Evolutionary conservation across 176 grass and related monocot species (phyloP).

Genomic region (Musa acuminata): DNA sequence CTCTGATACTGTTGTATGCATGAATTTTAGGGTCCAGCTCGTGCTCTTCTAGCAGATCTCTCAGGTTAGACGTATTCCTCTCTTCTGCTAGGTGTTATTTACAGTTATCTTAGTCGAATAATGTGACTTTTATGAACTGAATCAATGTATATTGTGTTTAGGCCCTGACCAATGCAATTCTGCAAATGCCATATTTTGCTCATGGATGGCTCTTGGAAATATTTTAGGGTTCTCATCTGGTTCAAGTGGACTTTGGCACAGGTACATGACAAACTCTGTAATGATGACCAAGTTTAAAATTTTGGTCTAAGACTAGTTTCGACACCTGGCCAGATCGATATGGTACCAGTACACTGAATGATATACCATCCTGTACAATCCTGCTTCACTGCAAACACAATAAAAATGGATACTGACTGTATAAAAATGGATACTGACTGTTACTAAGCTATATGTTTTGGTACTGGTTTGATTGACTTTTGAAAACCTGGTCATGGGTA

Average conservation of each 20-base stretch:
- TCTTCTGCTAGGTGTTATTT: conserved; percentile 2
- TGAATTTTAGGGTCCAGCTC: conserved; percentile 69
- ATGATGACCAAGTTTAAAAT: too few relatives aligned
- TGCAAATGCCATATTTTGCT: conserved; percentile 99
- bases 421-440: too few relatives aligned
- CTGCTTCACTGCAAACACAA: too few relatives aligned
- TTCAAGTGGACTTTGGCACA: conserved; percentile 76
- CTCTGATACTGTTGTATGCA: not conserved
- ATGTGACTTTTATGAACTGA: not conserved
- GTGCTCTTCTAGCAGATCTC: conserved; percentile 88
- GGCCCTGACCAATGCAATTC: conserved; percentile 89
- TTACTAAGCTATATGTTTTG: too few relatives aligned
- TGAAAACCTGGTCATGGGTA: too few relatives aligned
- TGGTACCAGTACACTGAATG: too few relatives aligned
- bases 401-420: too few relatives aligned
- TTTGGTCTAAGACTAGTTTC: too few relatives aligned
- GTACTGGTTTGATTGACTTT: too few relatives aligned
- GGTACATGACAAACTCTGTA: conserved; percentile 29
- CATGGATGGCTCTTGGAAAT: conserved; percentile 98
- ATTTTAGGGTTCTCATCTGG: conserved; percentile 82
- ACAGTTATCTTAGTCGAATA: not conserved
- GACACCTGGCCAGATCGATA: too few relatives aligned
- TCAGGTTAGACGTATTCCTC: conserved; percentile 47
- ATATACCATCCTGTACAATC: too few relatives aligned
- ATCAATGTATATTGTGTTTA: conserved; percentile 12